These are phyloP conservation scores for Penicillium ochrochloron DNA, from an alignment of 495 filamentous ascomycete genomes.

Conservation along the genomic window DNA sequence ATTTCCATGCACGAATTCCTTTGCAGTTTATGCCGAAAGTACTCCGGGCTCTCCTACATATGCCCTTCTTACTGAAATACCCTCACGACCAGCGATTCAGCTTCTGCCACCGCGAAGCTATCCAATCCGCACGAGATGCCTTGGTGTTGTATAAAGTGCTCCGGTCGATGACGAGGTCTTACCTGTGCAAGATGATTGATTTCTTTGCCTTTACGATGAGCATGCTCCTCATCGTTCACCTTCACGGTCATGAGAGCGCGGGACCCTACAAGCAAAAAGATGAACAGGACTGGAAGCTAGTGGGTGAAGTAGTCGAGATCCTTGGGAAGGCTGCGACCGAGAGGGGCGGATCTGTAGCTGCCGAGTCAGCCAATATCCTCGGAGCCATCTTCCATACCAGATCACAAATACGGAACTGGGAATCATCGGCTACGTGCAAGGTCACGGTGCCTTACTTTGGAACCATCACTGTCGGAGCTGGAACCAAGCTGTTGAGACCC, in stretches of 20 bases:
- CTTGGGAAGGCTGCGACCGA: constrained; percentile 44
- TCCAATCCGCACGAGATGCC: constrained; percentile 54
- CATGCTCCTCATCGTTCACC: constrained; percentile 53
- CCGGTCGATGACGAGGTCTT: constrained; percentile 41
- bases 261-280: constrained; percentile 40
- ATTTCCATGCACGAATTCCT: constrained; percentile 42
- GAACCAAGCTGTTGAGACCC: constrained; percentile 31
- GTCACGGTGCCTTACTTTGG: constrained; percentile 54
- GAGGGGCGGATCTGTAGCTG: constrained; percentile 53
- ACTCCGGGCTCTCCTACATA: constrained; percentile 51
- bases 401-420: constrained; percentile 11
- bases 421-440: constrained; percentile 26
- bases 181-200: constrained; percentile 58
- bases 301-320: constrained; percentile 46
- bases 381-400: constrained; percentile 36
- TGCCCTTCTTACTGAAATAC: constrained; percentile 60
- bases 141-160: constrained; percentile 49
- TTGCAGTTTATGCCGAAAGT: constrained; percentile 54
- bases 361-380: constrained; percentile 50
- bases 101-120: constrained; percentile 44
- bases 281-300: constrained; percentile 48
- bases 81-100: constrained; percentile 44
- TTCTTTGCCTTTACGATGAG: constrained; percentile 59
- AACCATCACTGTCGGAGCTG: constrained; percentile 41
- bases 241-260: constrained; percentile 42